phyloP scores from a whole-genome alignment of 805 yeast species.

The Lachancea quebecensis region DNA sequence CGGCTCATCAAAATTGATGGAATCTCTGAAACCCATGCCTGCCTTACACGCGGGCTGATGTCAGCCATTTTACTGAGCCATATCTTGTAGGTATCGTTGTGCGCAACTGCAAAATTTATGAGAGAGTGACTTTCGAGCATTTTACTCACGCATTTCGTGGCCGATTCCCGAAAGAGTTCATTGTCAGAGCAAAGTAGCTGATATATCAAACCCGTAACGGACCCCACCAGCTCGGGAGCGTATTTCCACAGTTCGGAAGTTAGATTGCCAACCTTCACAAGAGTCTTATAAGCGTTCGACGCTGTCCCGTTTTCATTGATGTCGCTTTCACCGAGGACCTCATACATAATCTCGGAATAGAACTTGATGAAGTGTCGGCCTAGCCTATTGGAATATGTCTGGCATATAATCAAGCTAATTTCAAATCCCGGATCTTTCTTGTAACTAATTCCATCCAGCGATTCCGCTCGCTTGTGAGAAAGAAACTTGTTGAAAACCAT shows the following conservation, averaged over 20 bases:
- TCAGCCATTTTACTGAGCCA: slow-evolving; percentile 79
- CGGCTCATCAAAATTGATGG: slow-evolving; percentile 41
- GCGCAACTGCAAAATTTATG: slow-evolving; percentile 51
- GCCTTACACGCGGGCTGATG: slow-evolving; percentile 53
- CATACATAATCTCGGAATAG: slow-evolving; percentile 68
- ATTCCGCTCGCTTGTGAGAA: slow-evolving; percentile 24
- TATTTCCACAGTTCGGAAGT: slow-evolving; percentile 66
- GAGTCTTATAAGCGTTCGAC: slow-evolving; percentile 30
- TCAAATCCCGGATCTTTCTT: slow-evolving; percentile 51
- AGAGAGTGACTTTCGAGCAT: slow-evolving; percentile 47
- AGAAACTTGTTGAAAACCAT: slow-evolving; percentile 60
- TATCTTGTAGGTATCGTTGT: slow-evolving; percentile 52
- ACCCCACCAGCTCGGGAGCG: slow-evolving; percentile 64
- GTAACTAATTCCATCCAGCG: slow-evolving; percentile 27
- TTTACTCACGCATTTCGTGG: slow-evolving; percentile 67
- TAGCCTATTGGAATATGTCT: slow-evolving; percentile 62
- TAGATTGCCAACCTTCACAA: slow-evolving; percentile 56
- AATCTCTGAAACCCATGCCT: slow-evolving; percentile 60
- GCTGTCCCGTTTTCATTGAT: slow-evolving; percentile 7
- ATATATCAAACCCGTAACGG: slow-evolving; percentile 72
- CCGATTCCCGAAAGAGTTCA: slow-evolving; percentile 52
- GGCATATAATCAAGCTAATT: slow-evolving; percentile 61
- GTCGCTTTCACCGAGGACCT: slow-evolving; percentile 31
- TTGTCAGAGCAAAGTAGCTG: slow-evolving; percentile 74
- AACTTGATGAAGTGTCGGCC: slow-evolving; percentile 71